Conservation (phyloP, 805 yeast species). For the Nakazawaea pomicola region DNA sequence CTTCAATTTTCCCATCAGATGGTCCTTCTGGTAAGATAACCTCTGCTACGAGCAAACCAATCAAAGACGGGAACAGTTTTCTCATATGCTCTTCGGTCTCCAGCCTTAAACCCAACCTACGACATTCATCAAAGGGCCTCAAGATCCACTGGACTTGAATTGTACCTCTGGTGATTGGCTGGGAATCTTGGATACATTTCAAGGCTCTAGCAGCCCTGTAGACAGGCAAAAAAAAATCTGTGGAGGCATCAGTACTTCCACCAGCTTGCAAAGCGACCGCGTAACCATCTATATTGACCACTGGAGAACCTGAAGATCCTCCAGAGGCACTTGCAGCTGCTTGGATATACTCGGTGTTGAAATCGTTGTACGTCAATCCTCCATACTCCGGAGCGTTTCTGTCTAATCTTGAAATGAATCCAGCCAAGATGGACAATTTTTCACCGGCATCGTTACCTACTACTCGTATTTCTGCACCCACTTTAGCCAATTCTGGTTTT, state of each 20-base stretch:
- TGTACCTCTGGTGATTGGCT: slow-evolving; percentile 79
- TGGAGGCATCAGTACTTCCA: slow-evolving; percentile 85
- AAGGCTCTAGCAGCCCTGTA: slow-evolving; percentile 81
- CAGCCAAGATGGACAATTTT: slow-evolving; percentile 81
- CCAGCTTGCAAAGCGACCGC: slow-evolving; percentile 95
- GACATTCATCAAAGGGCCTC: slow-evolving; percentile 87
- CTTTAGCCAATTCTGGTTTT: slow-evolving; percentile 77
- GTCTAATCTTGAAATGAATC: slow-evolving; percentile 79
- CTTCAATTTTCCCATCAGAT: slow-evolving; percentile 64
- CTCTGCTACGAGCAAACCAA: slow-evolving; percentile 81
- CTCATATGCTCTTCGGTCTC: slow-evolving; percentile 73
- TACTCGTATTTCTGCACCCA: slow-evolving; percentile 91
- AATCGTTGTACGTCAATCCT: slow-evolving; percentile 80
- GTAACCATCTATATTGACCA: slow-evolving; percentile 81
- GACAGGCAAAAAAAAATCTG: slow-evolving; percentile 87
- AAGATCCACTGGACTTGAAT: slow-evolving; percentile 87
- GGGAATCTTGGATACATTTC: slow-evolving; percentile 54
- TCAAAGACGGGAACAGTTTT: slow-evolving; percentile 60
- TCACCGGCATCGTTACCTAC: slow-evolving; percentile 98
- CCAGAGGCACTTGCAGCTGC: slow-evolving; percentile 97
- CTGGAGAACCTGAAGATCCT: slow-evolving; percentile 95
- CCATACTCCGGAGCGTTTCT: slow-evolving; percentile 96
- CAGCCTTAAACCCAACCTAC: slow-evolving; percentile 73
- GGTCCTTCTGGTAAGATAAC: slow-evolving; percentile 84
- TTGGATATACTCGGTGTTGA: slow-evolving; percentile 90